Evolutionary conservation across 305 asterid genomes (phyloP), one percentile per base, ranked within the genome.

Genomic region (Fraxinus nigra): DNA sequence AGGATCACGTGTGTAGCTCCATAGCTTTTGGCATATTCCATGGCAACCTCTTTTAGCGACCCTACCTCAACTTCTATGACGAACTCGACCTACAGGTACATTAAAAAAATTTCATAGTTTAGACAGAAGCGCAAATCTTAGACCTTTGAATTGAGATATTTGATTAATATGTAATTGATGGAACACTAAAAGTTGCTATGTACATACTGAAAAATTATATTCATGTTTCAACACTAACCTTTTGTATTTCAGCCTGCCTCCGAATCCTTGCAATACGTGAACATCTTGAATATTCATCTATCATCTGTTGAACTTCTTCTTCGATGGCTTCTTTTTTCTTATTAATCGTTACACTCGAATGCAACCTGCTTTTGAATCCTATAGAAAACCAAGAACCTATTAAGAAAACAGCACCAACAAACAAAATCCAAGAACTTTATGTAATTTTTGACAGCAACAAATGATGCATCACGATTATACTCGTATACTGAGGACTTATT

Each of bases 21-120:
- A 13, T 67, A 75, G 10, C 76, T 82, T 78, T 85, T 84, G 34
- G 89, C 91, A 11, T 74, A 79, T 16, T 85, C 85, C 8, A 87
- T 82, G 0, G 89, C 90, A 16, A 86, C 81, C 79, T 90, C 90
- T 76, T 86, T 91, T 75, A 87, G 78, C 59, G 61, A 86, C 3
- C 92, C 93, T 40, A 87, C 92, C 72, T 84, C 85, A 6, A 89
- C 91, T 28, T 85, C 82, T 56, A 89, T 80, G 77, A 82, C 91
- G 79, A 90, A 85, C 20, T 85, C 92, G 38, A 91, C 85, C 93
- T 91, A 80, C 30, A 16, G 5, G 84, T 11, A 37, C 7, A 74
- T 28, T 7, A n/a, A 56, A 6, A 54, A 56, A 56, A 16, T 16
- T 51, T 56, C 56, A 38, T 72, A 81, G 26, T 3, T 1, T 40